These are phyloP conservation scores for Neurospora sp. DNA, from an alignment of 495 filamentous ascomycete species.

Conservation along the genomic window DNA sequence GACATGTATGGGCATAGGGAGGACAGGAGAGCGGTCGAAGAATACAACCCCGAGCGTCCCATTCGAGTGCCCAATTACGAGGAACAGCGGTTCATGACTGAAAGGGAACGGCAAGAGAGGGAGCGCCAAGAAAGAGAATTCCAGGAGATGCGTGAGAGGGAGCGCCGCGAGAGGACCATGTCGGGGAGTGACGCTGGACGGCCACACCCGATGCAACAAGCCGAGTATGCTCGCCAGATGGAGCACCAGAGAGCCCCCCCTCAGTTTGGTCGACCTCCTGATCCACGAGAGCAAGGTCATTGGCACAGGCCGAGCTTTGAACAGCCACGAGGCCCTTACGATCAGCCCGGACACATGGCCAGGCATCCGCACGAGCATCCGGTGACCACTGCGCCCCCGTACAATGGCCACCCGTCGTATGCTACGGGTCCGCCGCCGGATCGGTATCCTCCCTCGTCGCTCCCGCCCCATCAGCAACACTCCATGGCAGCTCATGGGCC, in stretches of 20 bases:
- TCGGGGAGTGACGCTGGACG: conserved; percentile 20
- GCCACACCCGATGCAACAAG: conserved; percentile 15
- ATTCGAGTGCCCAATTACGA: conserved; percentile 30
- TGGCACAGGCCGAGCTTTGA: conserved; percentile 34
- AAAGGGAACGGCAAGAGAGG: conserved; percentile 26
- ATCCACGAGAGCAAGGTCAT: conserved; percentile 32
- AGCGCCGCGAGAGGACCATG: conserved; percentile 30
- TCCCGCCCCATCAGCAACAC: conserved; percentile 28
- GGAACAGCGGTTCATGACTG: conserved; percentile 22
- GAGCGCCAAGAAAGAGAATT: conserved; percentile 25
- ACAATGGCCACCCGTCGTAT: conserved; percentile 37
- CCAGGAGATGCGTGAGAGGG: conserved; percentile 2
- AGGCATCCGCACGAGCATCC: conserved; percentile 34
- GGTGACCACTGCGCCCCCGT: conserved; percentile 26
- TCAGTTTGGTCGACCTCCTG: conserved; percentile 30
- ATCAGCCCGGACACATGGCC: conserved; percentile 25
- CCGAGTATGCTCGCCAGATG: conserved; percentile 21
- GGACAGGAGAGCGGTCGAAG: conserved; percentile 21
- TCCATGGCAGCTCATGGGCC: conserved; percentile 27
- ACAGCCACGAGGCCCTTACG: conserved; percentile 29
- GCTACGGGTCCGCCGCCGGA: conserved; percentile 32
- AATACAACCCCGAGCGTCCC: conserved; percentile 39
- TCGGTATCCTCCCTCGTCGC: conserved; percentile 35
- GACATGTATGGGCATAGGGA: conserved; percentile 35
- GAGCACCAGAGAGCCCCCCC: conserved; percentile 21